Evolutionary conservation across 2,329 filamentous ascomycete genomes (phyloP), one percentile per base, ranked within the genome.

Genomic region (Microdochium paspali): DNA sequence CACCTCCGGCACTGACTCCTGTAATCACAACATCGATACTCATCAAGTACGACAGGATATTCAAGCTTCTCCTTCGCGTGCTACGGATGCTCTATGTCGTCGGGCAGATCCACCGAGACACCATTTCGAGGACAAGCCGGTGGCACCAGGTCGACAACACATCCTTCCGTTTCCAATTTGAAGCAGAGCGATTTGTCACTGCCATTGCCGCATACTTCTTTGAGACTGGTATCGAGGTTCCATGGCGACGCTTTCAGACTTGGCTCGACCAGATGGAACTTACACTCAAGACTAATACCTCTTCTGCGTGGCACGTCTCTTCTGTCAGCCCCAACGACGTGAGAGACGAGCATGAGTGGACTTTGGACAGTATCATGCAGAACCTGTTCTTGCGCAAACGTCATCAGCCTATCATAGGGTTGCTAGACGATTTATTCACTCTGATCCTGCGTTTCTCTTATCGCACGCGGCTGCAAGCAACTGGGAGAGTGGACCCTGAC

Each of bases 21-120:
- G 75, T 97, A 51, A 82, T 98, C 39, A 90, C 88, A 0, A 72
- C 80, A 0, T 63, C 73, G 0, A 76, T 84, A 1, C 67, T 97
- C 10, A 70, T 81, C 47, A 89, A 89, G 55, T 97, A 96, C 58
- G 93, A 97, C 61, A 74, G 76, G 44, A 76, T 96, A 30, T 97
- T 96, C 69, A 86, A 82, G 56, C 75, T 88, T 15, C 69, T 96
- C 1, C 71, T 97, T 3, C 81, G 87, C 3, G 69, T 95, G 1
- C 64, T 89, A 12, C 81, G 93, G 28, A 84, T 96, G 78, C 70
- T 89, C 4, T 90, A 85, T 51, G 82, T 90, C 1, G 79, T 85
- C 10, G 80, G 82, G 47, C 74, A 80, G 50, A 70, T 89, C 7
- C 79, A 79, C 52, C 75, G 74, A 21, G 77, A 84, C 56, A 71